A percentile compares a stretch with the other conserved stretches of the same genome.
phyloP scores from a whole-genome alignment of 1,139 yeast genomes.

The Suhomyces yuchorum region DNA sequence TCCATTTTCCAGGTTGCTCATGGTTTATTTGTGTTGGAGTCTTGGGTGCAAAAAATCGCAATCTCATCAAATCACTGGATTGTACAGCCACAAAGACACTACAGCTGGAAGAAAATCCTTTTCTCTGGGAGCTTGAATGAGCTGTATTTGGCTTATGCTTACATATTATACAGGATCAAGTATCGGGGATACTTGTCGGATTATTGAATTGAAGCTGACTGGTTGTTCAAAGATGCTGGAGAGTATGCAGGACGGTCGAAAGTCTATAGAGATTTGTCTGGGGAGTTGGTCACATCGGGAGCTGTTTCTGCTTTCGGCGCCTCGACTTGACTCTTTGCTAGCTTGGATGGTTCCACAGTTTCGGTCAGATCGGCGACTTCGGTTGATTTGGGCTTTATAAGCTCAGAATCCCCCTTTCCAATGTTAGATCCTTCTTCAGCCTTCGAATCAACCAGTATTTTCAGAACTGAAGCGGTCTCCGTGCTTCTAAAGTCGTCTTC shows the following conservation, averaged over 20 bases:
- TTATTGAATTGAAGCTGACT: not conserved
- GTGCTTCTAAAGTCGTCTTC: slow-evolving; percentile 19
- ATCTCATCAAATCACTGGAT: not conserved
- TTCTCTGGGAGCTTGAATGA: not conserved
- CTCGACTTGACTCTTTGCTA: not conserved
- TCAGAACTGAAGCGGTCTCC: not conserved
- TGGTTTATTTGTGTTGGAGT: slow-evolving; percentile 3
- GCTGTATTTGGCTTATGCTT: not conserved
- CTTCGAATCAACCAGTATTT: not conserved
- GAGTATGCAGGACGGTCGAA: not conserved
- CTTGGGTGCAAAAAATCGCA: not conserved
- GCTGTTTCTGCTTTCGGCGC: not conserved
- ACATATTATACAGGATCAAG: slow-evolving; percentile 2
- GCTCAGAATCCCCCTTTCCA: not conserved
- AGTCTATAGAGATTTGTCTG: not conserved
- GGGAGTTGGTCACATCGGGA: not conserved
- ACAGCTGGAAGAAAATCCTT: not conserved
- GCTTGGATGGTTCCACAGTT: not conserved
- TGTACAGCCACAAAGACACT: not conserved
- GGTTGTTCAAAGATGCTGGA: not conserved
- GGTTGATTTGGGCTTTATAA: not conserved
- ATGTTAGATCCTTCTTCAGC: not conserved
- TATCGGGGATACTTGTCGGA: not conserved
- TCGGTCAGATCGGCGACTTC: too few relatives aligned
- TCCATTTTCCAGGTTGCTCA: not conserved